Percentiles rank a stretch among this genome's conserved stretches.
Conservation (phyloP, 306 rosid genomes). For the apple (Malus domestica) region DNA sequence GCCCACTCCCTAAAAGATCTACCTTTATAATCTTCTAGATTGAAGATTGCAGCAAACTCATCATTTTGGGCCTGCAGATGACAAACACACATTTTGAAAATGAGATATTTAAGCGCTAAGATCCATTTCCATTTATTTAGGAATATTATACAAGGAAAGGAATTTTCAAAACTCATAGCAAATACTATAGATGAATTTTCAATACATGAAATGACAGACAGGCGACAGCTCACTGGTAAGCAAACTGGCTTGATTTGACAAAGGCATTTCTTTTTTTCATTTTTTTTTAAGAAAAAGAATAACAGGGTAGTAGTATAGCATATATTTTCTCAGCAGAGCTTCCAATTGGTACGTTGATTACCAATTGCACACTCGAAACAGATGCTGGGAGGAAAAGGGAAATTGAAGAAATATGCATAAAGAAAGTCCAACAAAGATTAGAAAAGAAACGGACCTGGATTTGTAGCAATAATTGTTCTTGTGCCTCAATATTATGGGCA, state of each 20-base stretch:
- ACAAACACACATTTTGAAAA: constrained; percentile 15
- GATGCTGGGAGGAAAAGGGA: background rate
- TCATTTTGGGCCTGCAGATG: constrained; percentile 78
- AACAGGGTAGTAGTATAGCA: background rate
- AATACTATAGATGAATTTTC: background rate
- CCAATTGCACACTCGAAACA: background rate
- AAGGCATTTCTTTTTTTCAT: background rate
- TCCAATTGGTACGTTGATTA: background rate
- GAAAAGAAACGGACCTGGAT: constrained; percentile 56
- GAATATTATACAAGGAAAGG: background rate
- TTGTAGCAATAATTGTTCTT: constrained; percentile 83
- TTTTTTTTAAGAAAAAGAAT: background rate
- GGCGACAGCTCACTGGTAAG: background rate
- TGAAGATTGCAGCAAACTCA: constrained; percentile 67
- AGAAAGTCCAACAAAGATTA: background rate
- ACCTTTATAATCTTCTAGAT: constrained; percentile 97
- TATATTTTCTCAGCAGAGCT: background rate
- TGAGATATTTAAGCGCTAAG: background rate
- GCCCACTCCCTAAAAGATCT: background rate
- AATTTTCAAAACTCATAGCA: background rate
- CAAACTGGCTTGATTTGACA: background rate
- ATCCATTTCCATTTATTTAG: background rate
- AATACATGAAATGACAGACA: background rate
- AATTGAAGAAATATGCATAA: background rate
- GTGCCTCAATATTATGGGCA: constrained; percentile 87